Base-by-base conservation (phyloP, 345 rosid species). In the Punica granatum region DNA sequence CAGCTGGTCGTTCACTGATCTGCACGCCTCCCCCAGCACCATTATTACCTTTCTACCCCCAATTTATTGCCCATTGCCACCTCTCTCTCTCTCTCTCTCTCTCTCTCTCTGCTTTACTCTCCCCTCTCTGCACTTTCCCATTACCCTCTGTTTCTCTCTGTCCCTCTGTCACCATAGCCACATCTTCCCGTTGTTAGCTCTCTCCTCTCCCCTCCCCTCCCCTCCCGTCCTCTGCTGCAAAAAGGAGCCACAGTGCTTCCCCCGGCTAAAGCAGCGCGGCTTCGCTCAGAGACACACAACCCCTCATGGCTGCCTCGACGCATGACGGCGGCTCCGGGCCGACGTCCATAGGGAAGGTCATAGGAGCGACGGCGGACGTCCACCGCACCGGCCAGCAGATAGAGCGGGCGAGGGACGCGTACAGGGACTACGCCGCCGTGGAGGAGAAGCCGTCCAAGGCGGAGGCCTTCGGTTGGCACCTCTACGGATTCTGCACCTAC, bases 391-490 rank as follows among this genome's bases (percentile, higher is more conserved):
- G 73, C 21, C 0, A 72, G 73, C 76, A 75, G 35, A 48, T 70
- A 42, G 73, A 80, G 76, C 73, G 76, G 49, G 80, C 64, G 2
- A 49, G 44, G 36, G 77, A 60, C 34, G 67, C 30, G 21, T 67
- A 75, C 65, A 44, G 36, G 10, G 70, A 31, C 32, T 42, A 62
- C 48, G 33, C 61, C 14, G 64, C 70, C 36, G 36, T 65, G 21
- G 66, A 60, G 66, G 77, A 65, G 31, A 76, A 69, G 73, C 88
- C 90, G 8, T 12, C 71, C 0, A 84, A 61, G 59, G 30, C 25
- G 25, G 88, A 86, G 64, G 70, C 78, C 26, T 86, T 82, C 84
- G 56, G 64, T 28, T 86, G 92, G 92, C 80, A 78, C 71, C 76
- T 80, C 42, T 81, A 86, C 60, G 87, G 77, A 18, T 61, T 82